Base-by-base conservation (phyloP, 1,139 yeast species). In the Candida frijolesensis region DNA sequence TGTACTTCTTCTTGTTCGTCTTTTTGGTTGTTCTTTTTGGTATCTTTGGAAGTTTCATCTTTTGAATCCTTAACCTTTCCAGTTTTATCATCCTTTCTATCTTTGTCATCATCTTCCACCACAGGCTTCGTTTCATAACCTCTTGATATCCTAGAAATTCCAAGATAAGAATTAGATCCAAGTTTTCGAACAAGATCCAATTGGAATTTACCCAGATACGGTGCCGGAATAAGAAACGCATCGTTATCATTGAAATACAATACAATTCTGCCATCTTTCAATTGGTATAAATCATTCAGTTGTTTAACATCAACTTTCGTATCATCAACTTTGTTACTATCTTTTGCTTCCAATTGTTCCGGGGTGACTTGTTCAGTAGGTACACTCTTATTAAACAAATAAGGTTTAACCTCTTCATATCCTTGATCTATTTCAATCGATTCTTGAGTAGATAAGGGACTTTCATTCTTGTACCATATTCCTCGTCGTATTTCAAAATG, bases 401-500 rank as follows among this genome's bases (percentile, higher is more conserved):
- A 70, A 9, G 76, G 78, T 50, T 72, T 71, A 44, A 67, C 63
- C 6, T 55, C 57, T 4, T 60, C 59, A 61, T 80, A 87, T 0
- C 82, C 80, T 2, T 61, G 58, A 63, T 92, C 97, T 16, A 92
- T 63, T 48, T 80, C 83, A 2, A 72, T 69, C 0, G 96, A 72
- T 4, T 85, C 52, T 1, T 68, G 65, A 9, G 72, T 74, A 3
- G 78, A 66, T 25, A 90, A 67, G 0, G 97, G 97, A 5, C 65
- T 62, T 2, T 85, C 84, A 48, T 80, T 81, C 6, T 76, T 72
- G 62, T 89, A 90, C 99, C 99, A 92, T 1, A 84, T 66, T 0
- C 97, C 97, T 46, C 98, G 71, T 39, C 97, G 74, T 1, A 92
- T 88, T 55, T 88, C 94, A 61, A 84, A 94, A 0, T 75, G 70